Evolutionary conservation across 768 basidiomycete genomes (phyloP).

Genomic region (Collybiopsis luxurians): DNA sequence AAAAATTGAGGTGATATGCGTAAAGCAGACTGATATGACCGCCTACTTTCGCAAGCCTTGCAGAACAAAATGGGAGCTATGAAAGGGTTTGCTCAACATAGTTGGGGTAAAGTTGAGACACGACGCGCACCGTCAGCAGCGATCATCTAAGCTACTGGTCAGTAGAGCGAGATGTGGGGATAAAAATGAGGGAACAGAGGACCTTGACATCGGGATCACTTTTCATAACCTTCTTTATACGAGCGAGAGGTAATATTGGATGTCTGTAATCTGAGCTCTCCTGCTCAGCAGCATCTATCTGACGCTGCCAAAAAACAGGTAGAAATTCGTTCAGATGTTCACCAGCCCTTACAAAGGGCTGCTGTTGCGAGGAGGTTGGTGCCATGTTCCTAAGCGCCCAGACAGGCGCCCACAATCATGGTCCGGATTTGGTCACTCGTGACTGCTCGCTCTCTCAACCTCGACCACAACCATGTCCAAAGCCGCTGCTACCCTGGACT

Average conservation of each 20-base stretch:
- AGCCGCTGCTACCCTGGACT: not conserved
- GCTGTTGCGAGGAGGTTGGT: not conserved
- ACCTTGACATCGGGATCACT: conserved; percentile 97
- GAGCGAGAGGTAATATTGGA: conserved; percentile 85
- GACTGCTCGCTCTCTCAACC: not conserved
- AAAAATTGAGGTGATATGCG: not conserved
- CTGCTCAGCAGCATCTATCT: conserved; percentile 82
- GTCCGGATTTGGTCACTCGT: not conserved
- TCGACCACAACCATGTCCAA: conserved; percentile 4
- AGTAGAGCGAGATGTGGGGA: conserved; percentile 2
- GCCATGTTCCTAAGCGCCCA: conserved; percentile 5
- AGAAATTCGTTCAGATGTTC: conserved; percentile 87
- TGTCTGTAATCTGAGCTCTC: conserved; percentile 88
- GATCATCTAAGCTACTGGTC: conserved; percentile 71
- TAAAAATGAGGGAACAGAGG: conserved; percentile 21
- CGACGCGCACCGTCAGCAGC: conserved; percentile 89
- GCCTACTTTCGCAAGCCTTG: conserved; percentile 97
- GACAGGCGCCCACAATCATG: not conserved
- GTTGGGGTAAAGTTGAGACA: not conserved
- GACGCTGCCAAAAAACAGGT: conserved; percentile 86
- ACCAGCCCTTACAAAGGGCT: conserved; percentile 76
- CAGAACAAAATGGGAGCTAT: conserved; percentile 92
- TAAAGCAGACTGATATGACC: not conserved
- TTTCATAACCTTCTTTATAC: conserved; percentile 99
- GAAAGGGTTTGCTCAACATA: not conserved